A percentile compares a stretch with the other conserved stretches of the same genome.
phyloP scores from a whole-genome alignment of 2,329 filamentous ascomycete genomes.

The Kalmusia sp. region DNA sequence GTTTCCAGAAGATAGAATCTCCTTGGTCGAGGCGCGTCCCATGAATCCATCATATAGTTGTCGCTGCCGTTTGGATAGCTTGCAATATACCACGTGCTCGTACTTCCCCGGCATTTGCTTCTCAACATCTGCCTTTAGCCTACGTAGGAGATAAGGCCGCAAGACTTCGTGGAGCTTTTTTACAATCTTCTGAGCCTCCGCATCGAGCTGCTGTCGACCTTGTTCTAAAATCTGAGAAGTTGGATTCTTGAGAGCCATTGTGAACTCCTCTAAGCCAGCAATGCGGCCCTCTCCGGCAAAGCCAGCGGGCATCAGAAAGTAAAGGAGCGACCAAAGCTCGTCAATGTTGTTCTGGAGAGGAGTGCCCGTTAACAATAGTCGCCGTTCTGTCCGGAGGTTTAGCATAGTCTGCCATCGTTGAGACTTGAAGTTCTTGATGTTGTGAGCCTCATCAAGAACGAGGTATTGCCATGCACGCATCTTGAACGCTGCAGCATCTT shows the following conservation, averaged over 20 bases:
- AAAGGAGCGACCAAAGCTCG: constrained; percentile 94
- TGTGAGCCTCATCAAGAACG: constrained; percentile 97
- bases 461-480: constrained; percentile 96
- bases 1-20: constrained; percentile 89
- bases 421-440: constrained; percentile 99
- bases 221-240: constrained; percentile 97
- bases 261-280: constrained; percentile 93
- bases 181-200: constrained; percentile 90
- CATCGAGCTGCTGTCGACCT: constrained; percentile 90
- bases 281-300: constrained; percentile 86
- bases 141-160: constrained; percentile 86
- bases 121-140: constrained; percentile 95
- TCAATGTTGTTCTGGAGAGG: constrained; percentile 97
- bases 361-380: constrained; percentile 89
- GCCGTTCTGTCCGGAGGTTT: constrained; percentile 87
- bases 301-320: constrained; percentile 93
- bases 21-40: constrained; percentile 85
- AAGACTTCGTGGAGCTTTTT: constrained; percentile 93
- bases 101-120: constrained; percentile 99
- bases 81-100: constrained; percentile 95
- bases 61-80: constrained; percentile 91
- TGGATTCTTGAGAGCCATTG: constrained; percentile 93
- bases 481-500: constrained; percentile 94
- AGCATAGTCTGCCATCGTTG: constrained; percentile 96
- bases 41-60: constrained; percentile 97